phyloP scores from a whole-genome alignment of 2,329 filamentous ascomycete genomes.

The Aspergillus amoenus region DNA sequence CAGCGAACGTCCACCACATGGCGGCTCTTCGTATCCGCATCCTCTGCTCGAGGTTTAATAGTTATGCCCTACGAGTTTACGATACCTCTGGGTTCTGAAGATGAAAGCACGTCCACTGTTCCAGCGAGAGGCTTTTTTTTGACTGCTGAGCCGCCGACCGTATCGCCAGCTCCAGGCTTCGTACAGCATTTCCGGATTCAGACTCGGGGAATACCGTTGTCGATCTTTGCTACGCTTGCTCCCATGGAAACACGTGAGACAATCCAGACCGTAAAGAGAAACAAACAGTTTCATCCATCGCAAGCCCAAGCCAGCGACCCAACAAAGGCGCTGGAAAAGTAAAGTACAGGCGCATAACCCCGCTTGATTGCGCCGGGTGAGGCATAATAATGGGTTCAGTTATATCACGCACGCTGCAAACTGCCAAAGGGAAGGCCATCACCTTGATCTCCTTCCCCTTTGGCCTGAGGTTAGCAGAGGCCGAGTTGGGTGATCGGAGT shows the following conservation, averaged over 20 bases:
- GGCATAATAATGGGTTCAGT: neutral
- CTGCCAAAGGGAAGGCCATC: conserved; percentile 5
- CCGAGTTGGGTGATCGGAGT: conserved; percentile 4
- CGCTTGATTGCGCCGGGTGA: neutral
- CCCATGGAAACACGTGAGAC: conserved; percentile 8
- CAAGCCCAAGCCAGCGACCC: neutral
- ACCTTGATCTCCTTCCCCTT: neutral
- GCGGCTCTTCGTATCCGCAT: neutral
- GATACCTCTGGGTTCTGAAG: no score
- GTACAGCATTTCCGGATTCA: conserved; percentile 1
- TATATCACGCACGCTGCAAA: conserved; percentile 8
- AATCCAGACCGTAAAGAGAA: neutral
- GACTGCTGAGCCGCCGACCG: neutral
- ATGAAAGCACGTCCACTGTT: no score
- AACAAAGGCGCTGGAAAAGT: neutral
- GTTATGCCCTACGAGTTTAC: no score
- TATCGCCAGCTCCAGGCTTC: neutral
- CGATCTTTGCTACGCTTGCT: conserved; percentile 5
- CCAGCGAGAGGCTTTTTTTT: no score
- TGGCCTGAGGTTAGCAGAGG: conserved; percentile 1
- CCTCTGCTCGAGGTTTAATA: no score
- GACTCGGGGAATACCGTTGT: neutral
- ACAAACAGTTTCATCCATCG: no score
- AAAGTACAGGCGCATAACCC: neutral
- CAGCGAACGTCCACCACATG: no score